A percentile compares a stretch with the other conserved stretches of the same genome.
Evolutionary conservation across 306 rosid species (phyloP).

Genomic region (Gleditsia sinensis): DNA sequence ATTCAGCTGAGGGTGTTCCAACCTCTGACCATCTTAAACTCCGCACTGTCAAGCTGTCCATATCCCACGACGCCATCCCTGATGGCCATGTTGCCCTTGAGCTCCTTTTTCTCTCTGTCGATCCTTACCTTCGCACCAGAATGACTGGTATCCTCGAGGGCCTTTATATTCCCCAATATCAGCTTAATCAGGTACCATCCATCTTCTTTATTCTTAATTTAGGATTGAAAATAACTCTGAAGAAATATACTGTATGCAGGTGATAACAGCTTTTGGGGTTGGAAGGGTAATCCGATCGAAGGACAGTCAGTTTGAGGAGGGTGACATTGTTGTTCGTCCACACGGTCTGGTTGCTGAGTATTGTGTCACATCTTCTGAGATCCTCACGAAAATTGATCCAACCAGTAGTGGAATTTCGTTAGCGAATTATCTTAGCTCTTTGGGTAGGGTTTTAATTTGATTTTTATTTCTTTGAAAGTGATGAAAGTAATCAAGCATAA

Average conservation of each 20-base stretch:
- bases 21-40: slow-evolving; percentile 53
- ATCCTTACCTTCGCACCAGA: slow-evolving; percentile 50
- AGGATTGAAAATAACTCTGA: too few species aligned
- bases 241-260: too few species aligned
- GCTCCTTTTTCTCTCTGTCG: slow-evolving; percentile 49
- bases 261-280: slow-evolving; percentile 34
- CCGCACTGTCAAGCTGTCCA: slow-evolving; percentile 39
- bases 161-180: slow-evolving; percentile 38
- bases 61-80: slow-evolving; percentile 36
- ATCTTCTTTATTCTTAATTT: too few species aligned
- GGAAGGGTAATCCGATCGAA: slow-evolving; percentile 46
- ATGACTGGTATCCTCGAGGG: slow-evolving; percentile 55
- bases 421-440: slow-evolving; percentile 47
- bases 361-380: slow-evolving; percentile 32
- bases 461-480: too few species aligned
- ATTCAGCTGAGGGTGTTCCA: slow-evolving; percentile 52
- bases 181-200: slow-evolving; percentile 49
- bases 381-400: slow-evolving; percentile 37
- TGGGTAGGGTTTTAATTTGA: slow-evolving; percentile 44
- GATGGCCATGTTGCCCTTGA: too few species aligned
- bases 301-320: slow-evolving; percentile 40
- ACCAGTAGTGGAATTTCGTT: slow-evolving; percentile 40
- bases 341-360: slow-evolving; percentile 46
- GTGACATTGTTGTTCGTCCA: slow-evolving; percentile 40
- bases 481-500: too few species aligned